These are phyloP conservation scores for Tuber calosporum DNA, from an alignment of 495 filamentous ascomycete genomes.

Conservation along the genomic window DNA sequence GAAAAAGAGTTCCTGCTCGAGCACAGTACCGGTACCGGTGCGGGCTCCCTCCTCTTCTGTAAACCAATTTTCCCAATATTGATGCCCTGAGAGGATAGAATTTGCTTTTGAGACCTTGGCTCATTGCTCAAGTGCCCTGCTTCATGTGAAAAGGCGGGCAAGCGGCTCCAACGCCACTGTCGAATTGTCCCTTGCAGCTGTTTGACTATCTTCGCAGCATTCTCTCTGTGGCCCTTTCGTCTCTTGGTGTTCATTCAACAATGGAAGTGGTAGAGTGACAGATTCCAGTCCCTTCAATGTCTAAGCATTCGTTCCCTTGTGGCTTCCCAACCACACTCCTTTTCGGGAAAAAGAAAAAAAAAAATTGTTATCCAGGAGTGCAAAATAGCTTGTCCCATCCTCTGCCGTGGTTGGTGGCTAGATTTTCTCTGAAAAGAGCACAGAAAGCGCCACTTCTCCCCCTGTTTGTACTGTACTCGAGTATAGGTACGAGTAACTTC, in stretches of 20 bases:
- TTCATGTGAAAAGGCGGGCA: not conserved
- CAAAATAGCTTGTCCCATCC: not conserved
- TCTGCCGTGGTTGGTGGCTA: not conserved
- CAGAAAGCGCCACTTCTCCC: slow-evolving; percentile 9
- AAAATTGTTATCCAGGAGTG: not conserved
- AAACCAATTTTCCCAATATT: not conserved
- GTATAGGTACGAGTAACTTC: too few species aligned
- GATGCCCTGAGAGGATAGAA: not conserved
- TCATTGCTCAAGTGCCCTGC: too few species aligned
- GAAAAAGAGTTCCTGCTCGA: not conserved
- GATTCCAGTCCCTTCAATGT: not conserved
- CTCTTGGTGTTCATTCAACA: not conserved
- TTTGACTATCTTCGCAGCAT: not conserved
- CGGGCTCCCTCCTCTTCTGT: not conserved
- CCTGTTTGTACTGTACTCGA: too few species aligned
- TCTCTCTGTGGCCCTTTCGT: not conserved
- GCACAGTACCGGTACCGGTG: too few species aligned
- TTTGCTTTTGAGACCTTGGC: not conserved
- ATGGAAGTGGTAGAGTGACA: not conserved
- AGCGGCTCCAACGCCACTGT: not conserved
- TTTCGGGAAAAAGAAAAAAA: not conserved
- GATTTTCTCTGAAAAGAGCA: not conserved
- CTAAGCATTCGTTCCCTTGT: not conserved
- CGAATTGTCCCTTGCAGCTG: not conserved
- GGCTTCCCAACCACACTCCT: not conserved